phyloP scores from a whole-genome alignment of 2,329 filamentous ascomycete species.

The Ilyonectria mors-panacis region DNA sequence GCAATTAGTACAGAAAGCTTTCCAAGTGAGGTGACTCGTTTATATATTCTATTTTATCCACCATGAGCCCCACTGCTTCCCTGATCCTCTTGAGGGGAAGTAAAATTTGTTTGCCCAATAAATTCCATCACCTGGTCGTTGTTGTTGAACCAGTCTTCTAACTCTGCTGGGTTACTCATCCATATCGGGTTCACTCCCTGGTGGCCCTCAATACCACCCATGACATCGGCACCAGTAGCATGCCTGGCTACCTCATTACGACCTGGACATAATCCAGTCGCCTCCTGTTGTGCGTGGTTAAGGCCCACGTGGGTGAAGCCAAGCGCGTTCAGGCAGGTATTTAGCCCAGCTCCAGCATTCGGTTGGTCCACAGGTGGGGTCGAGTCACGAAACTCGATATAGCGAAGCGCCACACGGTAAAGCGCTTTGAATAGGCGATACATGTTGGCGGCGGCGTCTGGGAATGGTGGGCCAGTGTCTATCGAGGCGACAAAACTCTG shows the following conservation, averaged over 20 bases:
- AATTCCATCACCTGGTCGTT: neutral
- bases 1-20: no score
- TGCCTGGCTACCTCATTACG: neutral
- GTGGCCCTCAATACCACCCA: neutral
- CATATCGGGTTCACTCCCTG: neutral
- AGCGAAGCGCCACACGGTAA: conserved; percentile 70
- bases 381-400: conserved; percentile 66
- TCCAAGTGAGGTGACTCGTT: no score
- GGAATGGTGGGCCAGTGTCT: conserved; percentile 61
- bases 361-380: conserved; percentile 49
- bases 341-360: conserved; percentile 51
- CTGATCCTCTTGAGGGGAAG: neutral
- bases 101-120: neutral
- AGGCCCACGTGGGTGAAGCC: conserved; percentile 54
- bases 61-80: neutral
- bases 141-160: neutral
- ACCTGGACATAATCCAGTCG: neutral
- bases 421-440: conserved; percentile 72
- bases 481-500: conserved; percentile 67
- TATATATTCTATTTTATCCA: no score
- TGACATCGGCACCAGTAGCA: neutral
- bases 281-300: neutral
- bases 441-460: conserved; percentile 66
- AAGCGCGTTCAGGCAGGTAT: conserved; percentile 61
- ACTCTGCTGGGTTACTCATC: neutral